Percentiles rank a stretch among this genome's conserved stretches.
phyloP scores from a whole-genome alignment of 768 basidiomycete species.

The Tricholomella constricta region DNA sequence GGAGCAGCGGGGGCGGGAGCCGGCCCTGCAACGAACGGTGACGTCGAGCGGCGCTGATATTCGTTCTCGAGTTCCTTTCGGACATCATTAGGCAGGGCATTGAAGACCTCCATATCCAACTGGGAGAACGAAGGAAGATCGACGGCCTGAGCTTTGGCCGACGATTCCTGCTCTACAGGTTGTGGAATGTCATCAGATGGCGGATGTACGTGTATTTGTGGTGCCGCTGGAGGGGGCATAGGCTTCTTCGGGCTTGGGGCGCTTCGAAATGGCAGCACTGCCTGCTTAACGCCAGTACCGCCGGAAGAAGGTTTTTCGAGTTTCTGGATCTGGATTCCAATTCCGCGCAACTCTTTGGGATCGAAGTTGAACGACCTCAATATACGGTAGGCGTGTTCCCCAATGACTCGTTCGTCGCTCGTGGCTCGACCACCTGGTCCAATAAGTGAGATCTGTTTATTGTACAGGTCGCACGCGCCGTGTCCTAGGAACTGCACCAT shows the following conservation, averaged over 20 bases:
- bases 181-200: constrained; percentile 15
- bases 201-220: constrained; percentile 20
- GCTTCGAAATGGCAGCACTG: constrained; percentile 55
- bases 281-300: constrained; percentile 46
- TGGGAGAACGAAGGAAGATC: constrained; percentile 76
- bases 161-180: constrained; percentile 5
- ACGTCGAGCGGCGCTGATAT: constrained; percentile 61
- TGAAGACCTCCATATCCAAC: constrained; percentile 68
- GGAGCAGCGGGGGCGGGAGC: constrained; percentile 8
- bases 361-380: constrained; percentile 76
- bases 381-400: constrained; percentile 74
- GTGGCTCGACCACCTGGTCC: constrained; percentile 69
- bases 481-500: constrained; percentile 82
- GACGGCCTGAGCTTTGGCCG: constrained; percentile 24
- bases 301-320: constrained; percentile 56
- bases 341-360: constrained; percentile 84
- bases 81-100: constrained; percentile 70
- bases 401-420: constrained; percentile 70
- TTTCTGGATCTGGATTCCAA: constrained; percentile 91
- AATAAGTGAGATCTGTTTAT: constrained; percentile 64
- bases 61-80: constrained; percentile 68
- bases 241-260: constrained; percentile 17
- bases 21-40: constrained; percentile 39
- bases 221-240: constrained; percentile 7
- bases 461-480: constrained; percentile 81